Evolutionary conservation across 2,329 filamentous ascomycete genomes (phyloP).

Genomic region (Diaporthe capsici): DNA sequence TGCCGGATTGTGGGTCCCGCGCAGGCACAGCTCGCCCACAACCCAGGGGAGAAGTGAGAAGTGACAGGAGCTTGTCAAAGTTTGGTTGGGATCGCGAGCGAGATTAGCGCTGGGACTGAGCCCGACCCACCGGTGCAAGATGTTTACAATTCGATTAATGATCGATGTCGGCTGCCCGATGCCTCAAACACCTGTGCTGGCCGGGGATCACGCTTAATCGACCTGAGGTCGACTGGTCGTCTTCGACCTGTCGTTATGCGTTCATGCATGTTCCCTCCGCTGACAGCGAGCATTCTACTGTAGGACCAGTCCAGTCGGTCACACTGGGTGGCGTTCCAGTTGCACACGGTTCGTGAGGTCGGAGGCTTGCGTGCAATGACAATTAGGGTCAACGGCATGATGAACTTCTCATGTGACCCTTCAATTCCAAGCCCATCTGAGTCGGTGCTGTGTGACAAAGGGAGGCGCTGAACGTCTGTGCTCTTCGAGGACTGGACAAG

Average conservation of each 20-base stretch:
- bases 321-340: not conserved
- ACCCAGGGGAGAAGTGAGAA: constrained; percentile 31
- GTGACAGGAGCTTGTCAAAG: constrained; percentile 36
- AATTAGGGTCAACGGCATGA: constrained; percentile 8
- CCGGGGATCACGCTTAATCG: constrained; percentile 3
- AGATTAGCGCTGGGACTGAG: constrained; percentile 22
- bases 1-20: constrained; percentile 38
- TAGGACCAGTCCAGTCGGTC: not conserved
- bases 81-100: constrained; percentile 24
- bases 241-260: constrained; percentile 20
- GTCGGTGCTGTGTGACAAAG: constrained; percentile 17
- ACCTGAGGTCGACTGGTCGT: constrained; percentile 6
- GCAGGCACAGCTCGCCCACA: constrained; percentile 8
- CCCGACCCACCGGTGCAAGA: constrained; percentile 29
- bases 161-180: constrained; percentile 23
- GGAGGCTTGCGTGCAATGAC: not conserved
- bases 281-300: not conserved
- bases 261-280: not conserved
- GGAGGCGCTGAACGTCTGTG: constrained; percentile 20
- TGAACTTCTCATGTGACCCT: constrained; percentile 6
- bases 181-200: not conserved
- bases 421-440: constrained; percentile 6
- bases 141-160: constrained; percentile 17
- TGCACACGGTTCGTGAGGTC: not conserved
- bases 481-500: constrained; percentile 11